phyloP scores from a whole-genome alignment of 371 early-diverging fungal species.

The Lichtheimia ornata region DNA sequence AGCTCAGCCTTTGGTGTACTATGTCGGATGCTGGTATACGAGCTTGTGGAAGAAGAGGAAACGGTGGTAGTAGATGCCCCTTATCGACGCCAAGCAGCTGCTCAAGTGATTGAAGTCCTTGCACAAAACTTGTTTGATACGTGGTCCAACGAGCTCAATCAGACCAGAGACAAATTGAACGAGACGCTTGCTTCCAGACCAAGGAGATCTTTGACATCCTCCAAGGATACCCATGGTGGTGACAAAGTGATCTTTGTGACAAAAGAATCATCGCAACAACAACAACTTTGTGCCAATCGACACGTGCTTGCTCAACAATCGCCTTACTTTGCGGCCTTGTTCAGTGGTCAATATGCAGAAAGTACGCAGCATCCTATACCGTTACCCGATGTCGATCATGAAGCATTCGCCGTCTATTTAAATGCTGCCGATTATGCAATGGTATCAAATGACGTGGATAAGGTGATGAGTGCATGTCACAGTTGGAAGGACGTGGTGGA shows the following conservation, averaged over 20 bases:
- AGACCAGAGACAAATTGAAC: not conserved
- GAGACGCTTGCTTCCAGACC: not conserved
- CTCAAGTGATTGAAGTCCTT: slow-evolving; percentile 34
- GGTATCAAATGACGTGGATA: not conserved
- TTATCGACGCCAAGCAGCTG: slow-evolving; percentile 25
- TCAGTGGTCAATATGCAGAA: slow-evolving; percentile 29
- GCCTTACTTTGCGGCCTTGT: slow-evolving; percentile 29
- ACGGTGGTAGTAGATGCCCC: slow-evolving; percentile 13
- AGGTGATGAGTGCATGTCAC: slow-evolving; percentile 4
- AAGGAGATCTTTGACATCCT: not conserved
- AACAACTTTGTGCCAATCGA: slow-evolving; percentile 13
- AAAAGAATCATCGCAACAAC: slow-evolving; percentile 8
- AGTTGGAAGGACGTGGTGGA: slow-evolving; percentile 31
- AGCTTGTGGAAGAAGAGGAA: slow-evolving; percentile 19
- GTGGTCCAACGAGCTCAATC: not conserved
- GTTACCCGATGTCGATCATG: slow-evolving; percentile 26
- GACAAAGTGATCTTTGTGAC: slow-evolving; percentile 20
- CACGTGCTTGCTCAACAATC: slow-evolving; percentile 19
- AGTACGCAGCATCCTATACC: slow-evolving; percentile 15
- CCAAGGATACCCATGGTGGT: not conserved
- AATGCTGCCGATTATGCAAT: not conserved
- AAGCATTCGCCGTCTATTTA: slow-evolving; percentile 5
- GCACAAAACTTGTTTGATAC: slow-evolving; percentile 1
- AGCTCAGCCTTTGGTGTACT: slow-evolving; percentile 23
- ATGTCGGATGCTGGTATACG: slow-evolving; percentile 41